phyloP scores from a whole-genome alignment of 345 rosid genomes.

The Salix brachista region DNA sequence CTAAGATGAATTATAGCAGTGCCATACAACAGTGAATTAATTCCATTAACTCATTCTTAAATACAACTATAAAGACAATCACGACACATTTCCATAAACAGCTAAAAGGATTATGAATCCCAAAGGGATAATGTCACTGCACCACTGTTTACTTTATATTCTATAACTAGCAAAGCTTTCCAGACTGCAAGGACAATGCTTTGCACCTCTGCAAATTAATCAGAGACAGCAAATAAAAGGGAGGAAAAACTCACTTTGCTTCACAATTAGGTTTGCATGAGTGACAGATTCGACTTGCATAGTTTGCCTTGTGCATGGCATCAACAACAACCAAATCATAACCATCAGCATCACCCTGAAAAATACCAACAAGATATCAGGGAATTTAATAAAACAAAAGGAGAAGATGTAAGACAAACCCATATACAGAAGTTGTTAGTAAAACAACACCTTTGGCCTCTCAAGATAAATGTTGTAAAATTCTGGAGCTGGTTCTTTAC shows the following conservation, averaged over 20 bases:
- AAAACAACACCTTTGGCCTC: slow-evolving; percentile 85
- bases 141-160: neutral
- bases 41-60: no score
- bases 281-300: slow-evolving; percentile 99
- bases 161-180: neutral
- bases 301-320: slow-evolving; percentile 99
- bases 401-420: neutral
- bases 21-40: no score
- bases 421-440: slow-evolving; percentile 9
- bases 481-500: slow-evolving; percentile 97
- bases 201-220: neutral
- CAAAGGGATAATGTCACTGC: neutral
- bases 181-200: neutral
- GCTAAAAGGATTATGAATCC: no score
- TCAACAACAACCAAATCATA: slow-evolving; percentile 99
- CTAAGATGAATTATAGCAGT: no score
- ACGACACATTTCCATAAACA: no score
- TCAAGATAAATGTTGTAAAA: slow-evolving; percentile 98
- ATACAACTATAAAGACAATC: no score
- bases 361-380: slow-evolving; percentile 22
- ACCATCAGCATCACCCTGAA: slow-evolving; percentile 99
- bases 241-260: slow-evolving; percentile 72
- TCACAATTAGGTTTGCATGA: slow-evolving; percentile 99
- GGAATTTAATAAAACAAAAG: slow-evolving; percentile 17
- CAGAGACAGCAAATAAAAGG: neutral